phyloP scores from a whole-genome alignment of 306 rosid species.

The Cucurbita ficifolia region DNA sequence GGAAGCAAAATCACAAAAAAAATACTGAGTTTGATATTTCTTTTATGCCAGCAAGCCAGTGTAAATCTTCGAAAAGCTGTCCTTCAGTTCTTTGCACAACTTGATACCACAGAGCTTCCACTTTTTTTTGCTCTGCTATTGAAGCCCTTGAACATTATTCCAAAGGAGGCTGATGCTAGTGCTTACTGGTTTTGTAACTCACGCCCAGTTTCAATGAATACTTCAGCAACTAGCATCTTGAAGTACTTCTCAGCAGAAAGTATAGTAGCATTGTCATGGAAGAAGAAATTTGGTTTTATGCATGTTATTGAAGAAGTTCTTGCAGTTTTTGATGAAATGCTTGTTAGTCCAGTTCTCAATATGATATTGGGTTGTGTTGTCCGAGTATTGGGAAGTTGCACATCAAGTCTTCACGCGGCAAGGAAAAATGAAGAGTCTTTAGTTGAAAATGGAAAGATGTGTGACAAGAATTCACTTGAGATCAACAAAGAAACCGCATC shows the following conservation, averaged over 20 bases:
- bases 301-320: constrained; percentile 81
- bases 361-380: constrained; percentile 74
- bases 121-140: constrained; percentile 68
- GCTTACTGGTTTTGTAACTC: constrained; percentile 54
- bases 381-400: constrained; percentile 71
- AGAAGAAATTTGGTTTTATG: constrained; percentile 68
- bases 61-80: constrained; percentile 75
- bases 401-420: constrained; percentile 33
- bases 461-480: constrained; percentile 7
- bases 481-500: constrained; percentile 18
- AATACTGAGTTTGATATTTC: neutral
- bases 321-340: constrained; percentile 71
- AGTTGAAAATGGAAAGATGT: constrained; percentile 13
- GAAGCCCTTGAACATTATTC: constrained; percentile 59
- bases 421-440: constrained; percentile 22
- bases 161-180: constrained; percentile 33
- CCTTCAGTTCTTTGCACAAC: constrained; percentile 60
- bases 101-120: constrained; percentile 72
- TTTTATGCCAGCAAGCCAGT: constrained; percentile 51
- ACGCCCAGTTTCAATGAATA: constrained; percentile 20
- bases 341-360: constrained; percentile 62
- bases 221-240: constrained; percentile 34
- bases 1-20: neutral
- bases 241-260: constrained; percentile 49
- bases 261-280: constrained; percentile 50